Percentiles rank a stretch among this genome's conserved stretches.
Conservation (phyloP, 495 filamentous ascomycete species). For the Friedmanniomyces simplex region DNA sequence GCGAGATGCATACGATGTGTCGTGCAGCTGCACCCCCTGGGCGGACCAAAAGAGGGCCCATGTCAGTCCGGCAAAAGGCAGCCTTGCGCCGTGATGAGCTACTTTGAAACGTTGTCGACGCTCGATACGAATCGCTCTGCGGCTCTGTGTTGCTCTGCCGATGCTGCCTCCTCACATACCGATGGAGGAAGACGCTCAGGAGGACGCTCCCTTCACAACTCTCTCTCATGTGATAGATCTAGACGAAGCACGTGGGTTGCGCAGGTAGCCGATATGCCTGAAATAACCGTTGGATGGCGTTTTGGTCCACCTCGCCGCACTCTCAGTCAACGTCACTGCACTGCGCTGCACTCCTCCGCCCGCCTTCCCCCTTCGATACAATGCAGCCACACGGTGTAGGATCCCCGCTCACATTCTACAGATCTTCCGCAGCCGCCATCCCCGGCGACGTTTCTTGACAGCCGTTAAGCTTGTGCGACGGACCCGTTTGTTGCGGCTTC, state of each 20-base stretch:
- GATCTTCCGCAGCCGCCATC: background rate
- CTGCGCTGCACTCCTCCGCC: background rate
- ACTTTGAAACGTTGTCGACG: slow-evolving; percentile 9
- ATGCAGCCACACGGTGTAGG: background rate
- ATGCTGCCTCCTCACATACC: background rate
- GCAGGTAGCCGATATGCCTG: background rate
- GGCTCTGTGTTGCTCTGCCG: background rate
- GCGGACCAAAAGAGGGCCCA: background rate
- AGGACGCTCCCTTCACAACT: background rate
- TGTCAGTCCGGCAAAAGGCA: slow-evolving; percentile 4
- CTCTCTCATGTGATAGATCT: background rate
- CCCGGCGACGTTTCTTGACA: background rate
- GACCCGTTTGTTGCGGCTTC: slow-evolving; percentile 1
- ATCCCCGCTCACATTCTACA: background rate
- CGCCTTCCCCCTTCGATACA: background rate
- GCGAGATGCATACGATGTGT: slow-evolving; percentile 5
- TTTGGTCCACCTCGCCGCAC: background rate
- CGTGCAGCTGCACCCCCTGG: background rate
- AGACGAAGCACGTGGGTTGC: background rate
- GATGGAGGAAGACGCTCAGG: background rate
- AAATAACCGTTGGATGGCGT: background rate
- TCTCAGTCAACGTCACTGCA: background rate
- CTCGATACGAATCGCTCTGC: background rate
- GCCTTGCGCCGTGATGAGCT: slow-evolving; percentile 8
- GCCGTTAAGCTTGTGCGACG: background rate